phyloP scores from a whole-genome alignment of 306 rosid genomes.

The Dicorynia guianensis region DNA sequence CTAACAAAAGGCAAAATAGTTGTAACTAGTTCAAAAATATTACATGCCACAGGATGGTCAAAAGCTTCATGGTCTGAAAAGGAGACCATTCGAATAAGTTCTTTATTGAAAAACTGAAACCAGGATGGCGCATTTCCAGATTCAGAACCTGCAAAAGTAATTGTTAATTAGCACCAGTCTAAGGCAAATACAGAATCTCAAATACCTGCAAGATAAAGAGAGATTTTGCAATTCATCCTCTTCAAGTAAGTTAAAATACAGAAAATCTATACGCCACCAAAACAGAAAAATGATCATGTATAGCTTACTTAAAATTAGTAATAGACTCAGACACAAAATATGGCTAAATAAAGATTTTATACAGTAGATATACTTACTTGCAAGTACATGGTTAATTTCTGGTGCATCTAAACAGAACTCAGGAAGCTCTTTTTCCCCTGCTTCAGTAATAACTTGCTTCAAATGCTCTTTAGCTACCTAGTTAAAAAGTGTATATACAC shows the following conservation, averaged over 20 bases:
- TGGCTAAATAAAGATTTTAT: slow-evolving; percentile 24
- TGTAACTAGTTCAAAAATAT: slow-evolving; percentile 50
- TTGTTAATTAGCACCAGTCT: slow-evolving; percentile 33
- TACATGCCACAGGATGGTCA: slow-evolving; percentile 99
- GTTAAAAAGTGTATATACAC: slow-evolving; percentile 41
- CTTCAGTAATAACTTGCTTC: slow-evolving; percentile 76
- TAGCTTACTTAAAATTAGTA: too few relatives aligned
- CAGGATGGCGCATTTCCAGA: slow-evolving; percentile 71
- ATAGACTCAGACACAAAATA: too few relatives aligned
- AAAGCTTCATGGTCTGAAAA: slow-evolving; percentile 99
- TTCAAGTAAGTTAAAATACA: neutral
- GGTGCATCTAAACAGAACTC: slow-evolving; percentile 60
- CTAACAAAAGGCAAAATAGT: neutral
- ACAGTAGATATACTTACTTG: slow-evolving; percentile 59
- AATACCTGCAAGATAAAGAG: slow-evolving; percentile 15
- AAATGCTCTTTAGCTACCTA: slow-evolving; percentile 83
- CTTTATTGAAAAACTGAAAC: slow-evolving; percentile 90
- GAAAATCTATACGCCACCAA: too few relatives aligned
- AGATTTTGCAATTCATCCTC: slow-evolving; percentile 11
- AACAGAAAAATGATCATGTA: too few relatives aligned
- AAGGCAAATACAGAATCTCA: slow-evolving; percentile 32
- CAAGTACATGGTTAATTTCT: slow-evolving; percentile 44
- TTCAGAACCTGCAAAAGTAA: slow-evolving; percentile 68
- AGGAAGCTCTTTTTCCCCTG: slow-evolving; percentile 70
- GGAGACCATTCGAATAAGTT: slow-evolving; percentile 73